These are phyloP conservation scores for Leptosphaerulina australis DNA, from an alignment of 2,329 filamentous ascomycete genomes.

Conservation along the genomic window DNA sequence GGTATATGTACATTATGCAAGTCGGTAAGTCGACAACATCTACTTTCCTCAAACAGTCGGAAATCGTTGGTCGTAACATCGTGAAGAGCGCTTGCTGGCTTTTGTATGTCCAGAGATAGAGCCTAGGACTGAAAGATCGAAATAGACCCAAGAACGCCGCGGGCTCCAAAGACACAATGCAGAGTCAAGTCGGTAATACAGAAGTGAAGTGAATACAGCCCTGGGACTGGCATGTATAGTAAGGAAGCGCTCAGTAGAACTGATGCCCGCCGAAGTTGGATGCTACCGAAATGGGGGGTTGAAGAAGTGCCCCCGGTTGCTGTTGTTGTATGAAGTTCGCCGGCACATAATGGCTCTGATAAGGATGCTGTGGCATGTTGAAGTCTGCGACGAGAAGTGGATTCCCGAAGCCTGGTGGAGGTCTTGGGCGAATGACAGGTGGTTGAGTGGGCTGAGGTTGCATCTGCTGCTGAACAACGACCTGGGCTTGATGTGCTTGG, in stretches of 20 bases:
- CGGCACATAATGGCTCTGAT: conserved; percentile 79
- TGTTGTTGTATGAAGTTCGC: conserved; percentile 60
- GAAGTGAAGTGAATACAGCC: conserved; percentile 1
- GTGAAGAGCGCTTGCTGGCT: conserved; percentile 7
- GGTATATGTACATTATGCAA: conserved; percentile 18
- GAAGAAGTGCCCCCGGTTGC: conserved; percentile 28
- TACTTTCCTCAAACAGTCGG: neutral
- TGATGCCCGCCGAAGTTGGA: conserved; percentile 31
- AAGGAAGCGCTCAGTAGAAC: conserved; percentile 22
- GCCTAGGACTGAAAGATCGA: neutral
- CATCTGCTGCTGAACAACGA: conserved; percentile 15
- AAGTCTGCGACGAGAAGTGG: conserved; percentile 78
- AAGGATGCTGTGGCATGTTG: conserved; percentile 77
- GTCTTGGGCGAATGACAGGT: conserved; percentile 29
- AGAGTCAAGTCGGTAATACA: conserved; percentile 6
- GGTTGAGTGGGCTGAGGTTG: conserved; percentile 23
- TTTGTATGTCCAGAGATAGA: conserved; percentile 2
- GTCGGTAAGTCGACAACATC: conserved; percentile 1
- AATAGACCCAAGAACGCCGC: conserved; percentile 3
- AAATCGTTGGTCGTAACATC: conserved; percentile 12
- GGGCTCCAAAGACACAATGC: conserved; percentile 8
- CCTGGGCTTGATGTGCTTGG: conserved; percentile 22
- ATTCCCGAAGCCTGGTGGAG: conserved; percentile 65
- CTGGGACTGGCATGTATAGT: neutral
- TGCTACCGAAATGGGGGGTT: conserved; percentile 27